Evolutionary conservation across 495 filamentous ascomycete species (phyloP).

Genomic region (Wilcoxina mikolae): DNA sequence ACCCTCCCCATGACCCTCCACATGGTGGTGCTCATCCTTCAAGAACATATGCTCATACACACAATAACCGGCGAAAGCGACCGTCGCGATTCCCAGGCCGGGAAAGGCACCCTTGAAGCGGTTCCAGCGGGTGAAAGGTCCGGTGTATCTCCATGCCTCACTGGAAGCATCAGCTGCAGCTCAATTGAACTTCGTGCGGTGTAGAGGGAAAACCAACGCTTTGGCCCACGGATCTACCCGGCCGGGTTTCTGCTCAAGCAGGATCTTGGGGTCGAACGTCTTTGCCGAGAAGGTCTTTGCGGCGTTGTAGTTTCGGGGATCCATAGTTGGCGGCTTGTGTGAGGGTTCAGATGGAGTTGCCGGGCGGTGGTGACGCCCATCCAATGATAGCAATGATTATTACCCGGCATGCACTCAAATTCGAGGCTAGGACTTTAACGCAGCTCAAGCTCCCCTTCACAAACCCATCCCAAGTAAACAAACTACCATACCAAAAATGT

Average conservation of each 20-base stretch:
- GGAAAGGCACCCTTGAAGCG: slow-evolving; percentile 76
- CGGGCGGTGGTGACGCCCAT: too few relatives aligned
- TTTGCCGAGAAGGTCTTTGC: slow-evolving; percentile 12
- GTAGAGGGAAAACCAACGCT: slow-evolving; percentile 37
- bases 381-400: too few relatives aligned
- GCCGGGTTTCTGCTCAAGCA: slow-evolving; percentile 16
- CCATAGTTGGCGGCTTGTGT: slow-evolving; percentile 8
- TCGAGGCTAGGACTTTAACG: too few relatives aligned
- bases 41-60: slow-evolving; percentile 75
- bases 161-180: slow-evolving; percentile 35
- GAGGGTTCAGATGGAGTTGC: background rate
- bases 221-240: slow-evolving; percentile 71
- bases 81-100: slow-evolving; percentile 77
- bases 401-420: too few relatives aligned
- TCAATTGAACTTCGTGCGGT: slow-evolving; percentile 12
- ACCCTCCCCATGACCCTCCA: slow-evolving; percentile 36
- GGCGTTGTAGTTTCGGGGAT: slow-evolving; percentile 12
- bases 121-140: slow-evolving; percentile 73
- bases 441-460: too few relatives aligned
- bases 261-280: slow-evolving; percentile 22
- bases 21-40: slow-evolving; percentile 48
- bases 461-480: too few relatives aligned
- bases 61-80: slow-evolving; percentile 81
- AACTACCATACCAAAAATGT: slow-evolving; percentile 7
- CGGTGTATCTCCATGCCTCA: slow-evolving; percentile 87